Conservation (phyloP, 1,284 basidiomycete species). For the Ceraceosorus guamensis region DNA sequence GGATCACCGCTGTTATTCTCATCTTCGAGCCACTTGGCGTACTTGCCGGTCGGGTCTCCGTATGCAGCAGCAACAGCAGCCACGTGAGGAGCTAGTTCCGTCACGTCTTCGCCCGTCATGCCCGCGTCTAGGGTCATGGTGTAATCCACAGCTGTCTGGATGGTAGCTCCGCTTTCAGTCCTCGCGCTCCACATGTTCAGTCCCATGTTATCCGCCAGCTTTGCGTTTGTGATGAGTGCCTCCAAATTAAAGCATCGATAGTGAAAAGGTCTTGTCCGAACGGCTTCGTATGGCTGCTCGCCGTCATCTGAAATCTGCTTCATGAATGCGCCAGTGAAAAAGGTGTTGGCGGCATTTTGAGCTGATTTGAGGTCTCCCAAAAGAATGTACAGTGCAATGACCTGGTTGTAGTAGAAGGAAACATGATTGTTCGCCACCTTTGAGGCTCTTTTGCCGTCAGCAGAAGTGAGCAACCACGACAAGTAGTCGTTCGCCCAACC, state of each 20-base stretch:
- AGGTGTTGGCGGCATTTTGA: constrained; percentile 49
- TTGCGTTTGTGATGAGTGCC: constrained; percentile 61
- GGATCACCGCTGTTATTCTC: constrained; percentile 10
- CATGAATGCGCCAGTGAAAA: constrained; percentile 53
- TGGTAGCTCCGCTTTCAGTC: constrained; percentile 54
- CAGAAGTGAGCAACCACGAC: constrained; percentile 57
- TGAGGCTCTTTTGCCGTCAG: constrained; percentile 54
- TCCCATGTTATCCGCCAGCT: constrained; percentile 55
- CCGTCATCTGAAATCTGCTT: constrained; percentile 56
- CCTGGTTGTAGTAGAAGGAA: constrained; percentile 52
- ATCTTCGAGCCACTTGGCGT: constrained; percentile 34
- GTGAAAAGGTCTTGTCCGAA: constrained; percentile 60
- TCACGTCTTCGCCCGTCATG: constrained; percentile 41
- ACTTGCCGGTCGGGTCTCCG: constrained; percentile 57
- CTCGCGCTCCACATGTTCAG: constrained; percentile 55
- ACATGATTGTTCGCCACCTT: constrained; percentile 60
- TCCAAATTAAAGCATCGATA: constrained; percentile 63
- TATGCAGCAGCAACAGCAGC: constrained; percentile 57
- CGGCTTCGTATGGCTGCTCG: constrained; percentile 59
- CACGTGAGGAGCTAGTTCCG: constrained; percentile 56
- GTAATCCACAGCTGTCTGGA: constrained; percentile 58
- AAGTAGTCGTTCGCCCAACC: constrained; percentile 56
- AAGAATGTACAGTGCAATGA: constrained; percentile 55
- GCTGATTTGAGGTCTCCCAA: constrained; percentile 53
- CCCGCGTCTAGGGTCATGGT: constrained; percentile 52